Evolutionary conservation across 169 alveolate species (phyloP), one percentile per base, ranked within the genome.

Genomic region (Miamiensis avidus): DNA sequence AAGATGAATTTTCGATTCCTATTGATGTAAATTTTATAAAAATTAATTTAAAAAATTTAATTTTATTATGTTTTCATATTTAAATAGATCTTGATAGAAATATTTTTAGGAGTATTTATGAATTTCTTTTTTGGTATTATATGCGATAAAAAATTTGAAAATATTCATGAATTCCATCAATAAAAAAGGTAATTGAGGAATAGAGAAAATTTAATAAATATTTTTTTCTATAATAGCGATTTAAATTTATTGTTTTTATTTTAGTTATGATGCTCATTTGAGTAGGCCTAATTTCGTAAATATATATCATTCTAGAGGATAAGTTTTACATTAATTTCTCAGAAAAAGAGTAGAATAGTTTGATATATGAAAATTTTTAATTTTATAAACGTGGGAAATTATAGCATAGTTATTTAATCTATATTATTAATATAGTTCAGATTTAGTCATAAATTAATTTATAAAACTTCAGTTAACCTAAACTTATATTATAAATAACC

Each of bases 71-170:
- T 0, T 4, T 15, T 29, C 31, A 15, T 15, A 28, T 25, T 76
- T 28, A 11, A 28, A 29, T 76, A 79, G 84, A 79, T 79, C 27
- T 64, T 79, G 64, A 74, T 49, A 29, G 84, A 79, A 79, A 79
- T 79, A 15, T 1, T 31, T 25, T 64, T 79, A 49, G 84, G 84
- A 28, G n/a, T 79, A 79, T 25, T 64, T 72, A 49, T 79, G 29
- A 79, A 79, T 79, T 79, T 79, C 28, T 79, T 79, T 31, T 79
- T 79, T n/a, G 84, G 84, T n/a, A 31, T 79, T 64, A 31, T 79
- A 34, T n/a, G 34, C 15, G 84, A 79, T 64, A 72, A 72, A 27
- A 28, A 26, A 29, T 79, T 79, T 79, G 31, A 79, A 65, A 72
- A 79, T 11, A 79, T 79, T 64, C 32, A 79, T 33, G 69, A 79